phyloP scores from a whole-genome alignment of 495 filamentous ascomycete genomes.

The Annulohypoxylon maeteangense region DNA sequence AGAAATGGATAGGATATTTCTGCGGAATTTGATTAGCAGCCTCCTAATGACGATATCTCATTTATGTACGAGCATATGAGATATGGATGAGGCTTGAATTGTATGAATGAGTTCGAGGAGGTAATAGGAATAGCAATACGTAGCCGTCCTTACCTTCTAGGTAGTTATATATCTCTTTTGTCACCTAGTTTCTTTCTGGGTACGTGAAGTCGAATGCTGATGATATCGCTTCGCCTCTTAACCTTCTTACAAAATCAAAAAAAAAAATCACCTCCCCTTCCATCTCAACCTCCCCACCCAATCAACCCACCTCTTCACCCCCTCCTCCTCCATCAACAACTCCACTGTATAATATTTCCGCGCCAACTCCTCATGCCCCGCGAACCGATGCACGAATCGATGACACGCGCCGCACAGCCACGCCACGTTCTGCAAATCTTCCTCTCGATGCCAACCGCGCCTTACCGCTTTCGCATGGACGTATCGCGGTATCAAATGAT shows the following conservation, averaged over 20 bases:
- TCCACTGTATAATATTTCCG: constrained; percentile 78
- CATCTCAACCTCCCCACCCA: constrained; percentile 75
- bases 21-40: neutral
- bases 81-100: constrained; percentile 2
- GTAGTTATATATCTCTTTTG: constrained; percentile 32
- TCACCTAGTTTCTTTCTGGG: neutral
- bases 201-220: neutral
- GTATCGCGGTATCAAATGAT: constrained; percentile 82
- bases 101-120: neutral
- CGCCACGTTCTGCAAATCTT: constrained; percentile 81
- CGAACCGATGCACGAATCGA: constrained; percentile 82
- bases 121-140: constrained; percentile 35
- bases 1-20: constrained; percentile 8
- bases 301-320: constrained; percentile 74
- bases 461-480: constrained; percentile 83
- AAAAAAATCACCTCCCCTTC: constrained; percentile 61
- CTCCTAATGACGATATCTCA: constrained; percentile 24
- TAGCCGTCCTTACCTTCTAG: constrained; percentile 20
- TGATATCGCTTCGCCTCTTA: neutral
- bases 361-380: constrained; percentile 82
- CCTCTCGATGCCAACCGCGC: constrained; percentile 82
- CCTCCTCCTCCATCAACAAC: constrained; percentile 72
- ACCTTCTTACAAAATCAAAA: too few species aligned
- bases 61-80: constrained; percentile 18
- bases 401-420: constrained; percentile 93